Base-by-base conservation (phyloP, 2,329 filamentous ascomycete genomes). In the Aspergillus sp. region DNA sequence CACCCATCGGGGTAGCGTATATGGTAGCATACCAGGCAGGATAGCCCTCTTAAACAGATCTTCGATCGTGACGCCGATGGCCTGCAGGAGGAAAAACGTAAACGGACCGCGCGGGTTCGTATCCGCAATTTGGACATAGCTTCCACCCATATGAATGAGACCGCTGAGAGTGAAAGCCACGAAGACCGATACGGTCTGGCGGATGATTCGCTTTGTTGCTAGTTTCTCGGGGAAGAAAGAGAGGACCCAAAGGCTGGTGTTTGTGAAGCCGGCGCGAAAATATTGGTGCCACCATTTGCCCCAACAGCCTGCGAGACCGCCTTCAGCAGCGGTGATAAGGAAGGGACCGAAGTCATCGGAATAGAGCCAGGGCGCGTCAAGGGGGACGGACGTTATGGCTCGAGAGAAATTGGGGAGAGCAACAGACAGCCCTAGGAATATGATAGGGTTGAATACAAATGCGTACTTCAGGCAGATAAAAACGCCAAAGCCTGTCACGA, bases 231-330 rank as follows among this genome's bases (percentile, higher is more conserved):
- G 56, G 8, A 48, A 50, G n/a, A 29, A 64, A 56, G 44, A 66
- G 56, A 54, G 61, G 53, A 51, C 52, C 55, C 48, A 80, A 42
- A 54, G 72, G 62, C 12, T 73, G 27, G 54, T 64, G 27, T 52
- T 59, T 66, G 36, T 50, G 45, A 50, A 63, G 54, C 79, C 81
- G 46, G 81, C 77, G 1, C 89, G 84, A 69, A 95, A 94, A 2
- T 84, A 83, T 67, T 96, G 90, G 65, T 97, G 91, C 91, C 91
- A 96, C 76, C 82, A 91, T 26, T 73, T 75, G 40, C 86, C 83
- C 91, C 91, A 97, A 68, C 84, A 85, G 1, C 89, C 90, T 1
- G 79, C 76, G 2, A 96, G 72, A 0, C 91, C 90, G 48, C 80
- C 73, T 51, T 88, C 79, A 7, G 69, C 46, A 4, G 69, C 46